Conservation (phyloP, 2,329 filamentous ascomycete species). For the Apiospora pterosperma region DNA sequence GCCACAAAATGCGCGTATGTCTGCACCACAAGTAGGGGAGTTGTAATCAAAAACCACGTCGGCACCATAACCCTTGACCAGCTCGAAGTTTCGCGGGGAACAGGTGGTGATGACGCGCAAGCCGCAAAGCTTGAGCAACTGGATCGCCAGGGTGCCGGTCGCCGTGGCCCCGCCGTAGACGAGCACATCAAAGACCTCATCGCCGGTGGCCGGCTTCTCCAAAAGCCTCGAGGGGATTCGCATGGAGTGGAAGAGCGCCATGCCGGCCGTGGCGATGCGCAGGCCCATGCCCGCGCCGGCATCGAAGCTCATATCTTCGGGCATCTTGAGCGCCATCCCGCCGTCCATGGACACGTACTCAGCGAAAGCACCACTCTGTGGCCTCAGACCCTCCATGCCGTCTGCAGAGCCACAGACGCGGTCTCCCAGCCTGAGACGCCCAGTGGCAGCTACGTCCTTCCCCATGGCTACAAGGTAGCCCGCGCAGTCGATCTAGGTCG, state of each 20-base stretch:
- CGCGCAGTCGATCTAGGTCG: not conserved
- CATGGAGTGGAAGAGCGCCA: slow-evolving; percentile 14
- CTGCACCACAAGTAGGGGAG: slow-evolving; percentile 1
- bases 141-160: slow-evolving; percentile 12
- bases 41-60: slow-evolving; percentile 32
- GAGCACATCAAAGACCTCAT: slow-evolving; percentile 8
- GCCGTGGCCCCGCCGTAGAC: slow-evolving; percentile 13
- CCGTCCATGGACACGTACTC: slow-evolving; percentile 5
- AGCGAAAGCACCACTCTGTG: slow-evolving; percentile 6
- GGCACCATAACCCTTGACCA: slow-evolving; percentile 31
- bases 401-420: slow-evolving; percentile 13
- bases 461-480: not conserved
- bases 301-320: slow-evolving; percentile 4
- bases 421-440: slow-evolving; percentile 16
- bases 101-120: slow-evolving; percentile 5
- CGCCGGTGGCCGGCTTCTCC: slow-evolving; percentile 1
- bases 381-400: slow-evolving; percentile 1
- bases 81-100: slow-evolving; percentile 17
- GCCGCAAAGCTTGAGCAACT: slow-evolving; percentile 10
- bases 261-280: slow-evolving; percentile 9
- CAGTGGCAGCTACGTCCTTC: not conserved
- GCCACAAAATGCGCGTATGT: slow-evolving; percentile 31
- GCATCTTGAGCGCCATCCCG: slow-evolving; percentile 5
- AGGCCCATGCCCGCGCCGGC: slow-evolving; percentile 10
- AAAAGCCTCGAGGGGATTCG: slow-evolving; percentile 8